Conservation (phyloP, 768 basidiomycete species). For the Tylopilus plumbeoviolaceoides region DNA sequence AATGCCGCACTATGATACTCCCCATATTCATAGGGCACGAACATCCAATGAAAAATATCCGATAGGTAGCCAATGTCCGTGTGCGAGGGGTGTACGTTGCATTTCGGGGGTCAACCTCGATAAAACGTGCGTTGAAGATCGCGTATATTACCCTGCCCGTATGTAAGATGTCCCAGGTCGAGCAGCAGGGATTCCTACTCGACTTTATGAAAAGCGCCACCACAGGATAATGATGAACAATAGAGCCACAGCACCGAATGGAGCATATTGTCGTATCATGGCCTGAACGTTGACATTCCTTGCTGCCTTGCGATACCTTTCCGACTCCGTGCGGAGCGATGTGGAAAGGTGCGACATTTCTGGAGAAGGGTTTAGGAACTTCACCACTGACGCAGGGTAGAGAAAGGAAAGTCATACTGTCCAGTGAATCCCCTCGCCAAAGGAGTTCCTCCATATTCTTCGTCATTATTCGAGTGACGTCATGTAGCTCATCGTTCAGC, state of each 20-base stretch:
- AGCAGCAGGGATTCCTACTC: constrained; percentile 11
- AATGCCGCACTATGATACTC: not conserved
- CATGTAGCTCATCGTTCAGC: constrained; percentile 94
- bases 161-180: constrained; percentile 19
- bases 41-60: not conserved
- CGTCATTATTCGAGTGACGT: constrained; percentile 99
- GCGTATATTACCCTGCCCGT: constrained; percentile 27
- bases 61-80: not conserved
- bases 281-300: constrained; percentile 92
- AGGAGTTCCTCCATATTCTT: constrained; percentile 99
- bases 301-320: constrained; percentile 95
- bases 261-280: constrained; percentile 94
- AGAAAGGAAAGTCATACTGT: constrained; percentile 56
- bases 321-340: constrained; percentile 91
- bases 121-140: constrained; percentile 7
- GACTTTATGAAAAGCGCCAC: constrained; percentile 67
- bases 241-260: constrained; percentile 76
- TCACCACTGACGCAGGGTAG: not conserved
- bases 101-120: not conserved
- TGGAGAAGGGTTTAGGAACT: constrained; percentile 30
- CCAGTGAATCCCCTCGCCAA: constrained; percentile 96
- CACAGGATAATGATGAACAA: constrained; percentile 74
- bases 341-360: constrained; percentile 97
- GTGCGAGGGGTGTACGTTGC: not conserved
- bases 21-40: not conserved